Evolutionary conservation across 1,284 basidiomycete species (phyloP).

Genomic region (Sporisorium reilianum): DNA sequence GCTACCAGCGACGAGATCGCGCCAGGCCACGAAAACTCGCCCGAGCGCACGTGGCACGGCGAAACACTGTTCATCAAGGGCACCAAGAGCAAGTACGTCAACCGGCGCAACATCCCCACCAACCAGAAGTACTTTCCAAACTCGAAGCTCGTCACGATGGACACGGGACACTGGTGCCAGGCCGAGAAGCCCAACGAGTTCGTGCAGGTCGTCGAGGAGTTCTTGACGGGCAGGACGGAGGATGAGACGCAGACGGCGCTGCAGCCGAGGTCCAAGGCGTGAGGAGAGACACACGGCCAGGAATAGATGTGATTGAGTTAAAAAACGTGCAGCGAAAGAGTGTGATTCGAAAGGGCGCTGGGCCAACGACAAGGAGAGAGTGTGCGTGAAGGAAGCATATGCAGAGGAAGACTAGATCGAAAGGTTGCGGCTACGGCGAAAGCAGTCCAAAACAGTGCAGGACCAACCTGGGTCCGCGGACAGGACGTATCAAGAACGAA

Average conservation of each 20-base stretch:
- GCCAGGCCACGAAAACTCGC: conserved; percentile 12
- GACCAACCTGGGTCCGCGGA: not conserved
- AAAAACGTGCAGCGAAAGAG: not conserved
- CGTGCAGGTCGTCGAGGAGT: conserved; percentile 63
- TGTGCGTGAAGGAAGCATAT: not conserved
- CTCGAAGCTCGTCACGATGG: conserved; percentile 70
- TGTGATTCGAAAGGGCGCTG: conserved; percentile 3
- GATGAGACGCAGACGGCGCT: conserved; percentile 39
- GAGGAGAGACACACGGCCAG: not conserved
- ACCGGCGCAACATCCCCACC: conserved; percentile 75
- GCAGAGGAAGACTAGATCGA: not conserved
- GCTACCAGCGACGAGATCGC: conserved; percentile 71
- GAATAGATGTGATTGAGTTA: not conserved
- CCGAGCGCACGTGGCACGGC: conserved; percentile 73
- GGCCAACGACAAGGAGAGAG: not conserved
- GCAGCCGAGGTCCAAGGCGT: conserved; percentile 26
- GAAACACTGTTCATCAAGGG: conserved; percentile 83
- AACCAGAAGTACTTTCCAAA: conserved; percentile 79
- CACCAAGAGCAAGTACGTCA: conserved; percentile 76
- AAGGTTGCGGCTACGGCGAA: not conserved
- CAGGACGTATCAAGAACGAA: not conserved
- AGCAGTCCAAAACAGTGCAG: not conserved
- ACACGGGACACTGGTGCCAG: conserved; percentile 71
- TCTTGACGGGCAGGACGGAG: conserved; percentile 50
- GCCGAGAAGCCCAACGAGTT: conserved; percentile 70